Evolutionary conservation across 176 grass and related monocot species (phyloP).

Genomic region (Poa annua): DNA sequence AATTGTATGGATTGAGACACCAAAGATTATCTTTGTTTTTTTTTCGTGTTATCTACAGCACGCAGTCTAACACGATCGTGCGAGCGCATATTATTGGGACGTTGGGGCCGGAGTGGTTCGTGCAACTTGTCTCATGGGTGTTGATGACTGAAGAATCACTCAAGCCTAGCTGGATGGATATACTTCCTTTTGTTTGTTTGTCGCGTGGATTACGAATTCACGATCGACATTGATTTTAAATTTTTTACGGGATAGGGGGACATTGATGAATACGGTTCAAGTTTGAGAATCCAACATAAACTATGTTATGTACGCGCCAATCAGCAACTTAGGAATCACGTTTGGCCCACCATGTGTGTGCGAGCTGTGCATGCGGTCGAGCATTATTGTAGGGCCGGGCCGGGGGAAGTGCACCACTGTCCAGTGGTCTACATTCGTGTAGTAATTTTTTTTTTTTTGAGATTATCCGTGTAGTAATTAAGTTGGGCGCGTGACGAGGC

Average conservation of each 20-base stretch:
- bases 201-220: neutral
- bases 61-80: neutral
- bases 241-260: no score
- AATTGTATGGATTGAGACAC: neutral
- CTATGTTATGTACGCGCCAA: neutral
- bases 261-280: neutral
- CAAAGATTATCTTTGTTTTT: neutral
- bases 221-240: no score
- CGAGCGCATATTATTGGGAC: neutral
- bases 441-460: no score
- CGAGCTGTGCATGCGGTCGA: neutral
- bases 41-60: neutral
- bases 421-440: neutral
- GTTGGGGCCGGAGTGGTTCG: neutral
- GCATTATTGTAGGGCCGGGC: neutral
- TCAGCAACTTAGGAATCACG: neutral
- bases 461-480: no score
- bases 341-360: slow-evolving; percentile 7
- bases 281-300: neutral
- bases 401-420: neutral
- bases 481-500: neutral
- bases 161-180: no score
- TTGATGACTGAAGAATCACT: no score
- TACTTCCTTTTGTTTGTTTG: no score
- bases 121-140: neutral